These are phyloP conservation scores for Lactarius psammicola DNA, from an alignment of 768 basidiomycete species.

Conservation along the genomic window DNA sequence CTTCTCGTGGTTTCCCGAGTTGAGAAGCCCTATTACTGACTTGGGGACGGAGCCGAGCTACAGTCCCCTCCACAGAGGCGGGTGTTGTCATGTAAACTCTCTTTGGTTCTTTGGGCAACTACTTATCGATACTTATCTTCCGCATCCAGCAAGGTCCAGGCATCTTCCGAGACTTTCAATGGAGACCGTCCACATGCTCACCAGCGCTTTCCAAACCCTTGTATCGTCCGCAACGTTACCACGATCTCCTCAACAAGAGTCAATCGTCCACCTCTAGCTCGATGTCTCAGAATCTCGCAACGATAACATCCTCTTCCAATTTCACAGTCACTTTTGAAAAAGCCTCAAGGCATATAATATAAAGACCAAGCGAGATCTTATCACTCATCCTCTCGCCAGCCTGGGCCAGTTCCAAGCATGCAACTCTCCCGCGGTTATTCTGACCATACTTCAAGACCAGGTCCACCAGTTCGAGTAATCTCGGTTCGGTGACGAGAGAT, in stretches of 20 bases:
- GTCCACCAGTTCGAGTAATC: not conserved
- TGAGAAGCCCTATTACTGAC: too few species aligned
- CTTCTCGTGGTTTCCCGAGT: too few species aligned
- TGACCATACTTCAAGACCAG: not conserved
- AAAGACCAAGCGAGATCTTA: not conserved
- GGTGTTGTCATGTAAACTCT: too few species aligned
- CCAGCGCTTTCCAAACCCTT: constrained; percentile 88
- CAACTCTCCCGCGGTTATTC: not conserved
- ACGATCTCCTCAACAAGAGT: constrained; percentile 67
- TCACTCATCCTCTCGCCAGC: not conserved
- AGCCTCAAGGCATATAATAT: constrained; percentile 39
- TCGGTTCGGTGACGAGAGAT: not conserved
- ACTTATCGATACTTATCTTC: too few species aligned
- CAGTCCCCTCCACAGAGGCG: too few species aligned
- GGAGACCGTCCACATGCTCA: too few species aligned
- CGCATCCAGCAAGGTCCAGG: too few species aligned
- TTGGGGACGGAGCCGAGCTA: too few species aligned
- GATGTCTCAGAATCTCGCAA: constrained; percentile 39
- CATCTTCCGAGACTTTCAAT: too few species aligned
- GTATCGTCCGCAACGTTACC: constrained; percentile 77
- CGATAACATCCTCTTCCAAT: constrained; percentile 30
- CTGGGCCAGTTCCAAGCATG: not conserved
- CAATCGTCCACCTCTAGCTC: constrained; percentile 44
- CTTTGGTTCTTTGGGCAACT: too few species aligned
- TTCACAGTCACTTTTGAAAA: constrained; percentile 37